These are phyloP conservation scores for Neonothopanus nambi DNA, from an alignment of 1,284 basidiomycete species.

Conservation along the genomic window DNA sequence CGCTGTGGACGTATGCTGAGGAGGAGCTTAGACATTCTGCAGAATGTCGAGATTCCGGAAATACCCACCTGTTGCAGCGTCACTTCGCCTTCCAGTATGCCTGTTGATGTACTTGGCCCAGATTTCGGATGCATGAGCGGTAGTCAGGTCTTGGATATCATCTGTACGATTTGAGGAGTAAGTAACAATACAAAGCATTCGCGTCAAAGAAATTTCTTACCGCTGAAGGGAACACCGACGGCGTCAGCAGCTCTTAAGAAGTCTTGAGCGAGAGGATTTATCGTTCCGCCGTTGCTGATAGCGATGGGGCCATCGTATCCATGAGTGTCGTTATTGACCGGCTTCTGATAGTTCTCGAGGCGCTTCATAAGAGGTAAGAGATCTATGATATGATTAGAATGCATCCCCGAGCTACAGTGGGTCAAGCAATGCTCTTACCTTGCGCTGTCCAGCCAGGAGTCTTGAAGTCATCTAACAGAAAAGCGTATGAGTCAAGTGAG, in stretches of 20 bases:
- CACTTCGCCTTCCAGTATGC: conserved; percentile 68
- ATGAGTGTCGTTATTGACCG: conserved; percentile 55
- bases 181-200: not conserved
- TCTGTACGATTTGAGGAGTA: conserved; percentile 35
- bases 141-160: conserved; percentile 66
- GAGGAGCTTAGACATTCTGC: conserved; percentile 3
- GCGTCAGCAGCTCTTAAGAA: conserved; percentile 66
- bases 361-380: conserved; percentile 73
- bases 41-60: not conserved
- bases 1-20: conserved; percentile 67
- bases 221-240: conserved; percentile 65
- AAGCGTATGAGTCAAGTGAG: not conserved
- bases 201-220: conserved; percentile 35
- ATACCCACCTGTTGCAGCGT: conserved; percentile 62
- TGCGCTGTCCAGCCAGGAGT: conserved; percentile 65
- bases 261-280: conserved; percentile 64
- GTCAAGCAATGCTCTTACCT: conserved; percentile 35
- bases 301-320: conserved; percentile 73
- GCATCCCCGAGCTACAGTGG: too few relatives aligned
- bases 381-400: conserved; percentile 38
- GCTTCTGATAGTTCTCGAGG: conserved; percentile 78
- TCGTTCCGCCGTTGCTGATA: conserved; percentile 66
- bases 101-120: conserved; percentile 78
- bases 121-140: conserved; percentile 66
- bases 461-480: conserved; percentile 65